These are phyloP conservation scores for Mucor ambiguus DNA, from an alignment of 371 early-diverging fungal genomes.

Conservation along the genomic window DNA sequence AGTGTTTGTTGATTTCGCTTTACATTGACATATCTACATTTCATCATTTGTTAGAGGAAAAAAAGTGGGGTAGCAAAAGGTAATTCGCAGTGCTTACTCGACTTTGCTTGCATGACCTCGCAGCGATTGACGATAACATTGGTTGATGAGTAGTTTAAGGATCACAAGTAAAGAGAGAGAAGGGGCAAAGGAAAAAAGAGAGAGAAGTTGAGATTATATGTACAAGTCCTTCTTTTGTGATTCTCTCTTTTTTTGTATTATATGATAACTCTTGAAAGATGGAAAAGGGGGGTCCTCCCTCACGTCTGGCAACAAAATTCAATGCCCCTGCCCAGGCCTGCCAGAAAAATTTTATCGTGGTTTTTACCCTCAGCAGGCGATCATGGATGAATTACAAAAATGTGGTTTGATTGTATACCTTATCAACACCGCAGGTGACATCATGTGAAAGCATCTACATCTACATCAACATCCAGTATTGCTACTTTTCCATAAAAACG, in stretches of 20 bases:
- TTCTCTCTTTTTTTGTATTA: not conserved
- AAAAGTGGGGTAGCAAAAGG: not conserved
- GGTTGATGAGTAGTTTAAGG: not conserved
- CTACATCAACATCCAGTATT: not conserved
- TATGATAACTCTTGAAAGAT: not conserved
- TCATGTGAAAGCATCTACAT: not conserved
- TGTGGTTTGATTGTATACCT: not conserved
- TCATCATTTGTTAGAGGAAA: not conserved
- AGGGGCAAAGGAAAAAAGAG: not conserved
- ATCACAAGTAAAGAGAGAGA: not conserved
- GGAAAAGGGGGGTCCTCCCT: not conserved
- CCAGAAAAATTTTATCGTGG: not conserved
- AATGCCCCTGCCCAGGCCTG: constrained; percentile 1
- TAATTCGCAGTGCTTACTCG: not conserved
- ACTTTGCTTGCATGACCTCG: constrained; percentile 22
- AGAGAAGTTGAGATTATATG: not conserved
- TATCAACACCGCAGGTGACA: not conserved
- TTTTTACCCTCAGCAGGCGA: not conserved
- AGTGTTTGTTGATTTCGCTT: not conserved
- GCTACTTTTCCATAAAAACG: not conserved
- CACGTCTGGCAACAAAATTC: not conserved
- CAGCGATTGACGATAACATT: constrained; percentile 18
- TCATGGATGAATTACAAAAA: not conserved
- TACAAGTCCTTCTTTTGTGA: not conserved
- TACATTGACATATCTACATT: constrained; percentile 5